phyloP scores from a whole-genome alignment of 2,329 filamentous ascomycete genomes.

The Exophiala alcalophila region DNA sequence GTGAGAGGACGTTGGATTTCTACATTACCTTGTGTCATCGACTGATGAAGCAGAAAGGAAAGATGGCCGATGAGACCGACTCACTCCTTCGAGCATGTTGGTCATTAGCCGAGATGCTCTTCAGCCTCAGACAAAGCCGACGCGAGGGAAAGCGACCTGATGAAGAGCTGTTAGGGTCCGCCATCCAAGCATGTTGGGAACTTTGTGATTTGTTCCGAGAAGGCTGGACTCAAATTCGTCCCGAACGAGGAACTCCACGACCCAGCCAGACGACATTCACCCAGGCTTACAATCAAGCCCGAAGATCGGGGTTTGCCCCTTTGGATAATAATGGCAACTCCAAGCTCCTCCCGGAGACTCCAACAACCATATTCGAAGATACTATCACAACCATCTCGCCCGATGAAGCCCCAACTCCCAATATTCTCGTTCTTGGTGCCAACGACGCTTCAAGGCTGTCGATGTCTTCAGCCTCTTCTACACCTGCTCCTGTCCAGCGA shows the following conservation, averaged over 20 bases:
- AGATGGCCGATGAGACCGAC: conserved; percentile 76
- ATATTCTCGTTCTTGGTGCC: conserved; percentile 82
- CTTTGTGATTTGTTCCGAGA: conserved; percentile 89
- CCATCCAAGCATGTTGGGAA: conserved; percentile 92
- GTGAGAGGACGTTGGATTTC: conserved; percentile 86
- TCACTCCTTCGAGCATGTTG: conserved; percentile 81
- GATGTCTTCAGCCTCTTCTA: conserved; percentile 13
- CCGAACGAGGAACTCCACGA: conserved; percentile 79
- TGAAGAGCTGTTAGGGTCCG: conserved; percentile 80
- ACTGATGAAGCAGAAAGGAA: conserved; percentile 88
- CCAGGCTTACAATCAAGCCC: conserved; percentile 51
- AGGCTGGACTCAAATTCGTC: conserved; percentile 84
- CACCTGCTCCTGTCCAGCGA: conserved; percentile 15
- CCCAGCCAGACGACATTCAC: conserved; percentile 75
- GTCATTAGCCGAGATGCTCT: conserved; percentile 88
- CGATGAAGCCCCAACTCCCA: conserved; percentile 73
- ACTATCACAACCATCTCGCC: conserved; percentile 67
- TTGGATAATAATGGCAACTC: conserved; percentile 32
- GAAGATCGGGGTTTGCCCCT: conserved; percentile 39
- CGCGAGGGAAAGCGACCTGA: conserved; percentile 70
- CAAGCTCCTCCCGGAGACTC: conserved; percentile 68
- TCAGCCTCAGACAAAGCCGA: conserved; percentile 79
- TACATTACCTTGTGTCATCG: conserved; percentile 92
- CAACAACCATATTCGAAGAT: conserved; percentile 93
- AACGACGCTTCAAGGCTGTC: conserved; percentile 45